Conservation (phyloP, 805 yeast species). For the Jamesozyma lodderae region DNA sequence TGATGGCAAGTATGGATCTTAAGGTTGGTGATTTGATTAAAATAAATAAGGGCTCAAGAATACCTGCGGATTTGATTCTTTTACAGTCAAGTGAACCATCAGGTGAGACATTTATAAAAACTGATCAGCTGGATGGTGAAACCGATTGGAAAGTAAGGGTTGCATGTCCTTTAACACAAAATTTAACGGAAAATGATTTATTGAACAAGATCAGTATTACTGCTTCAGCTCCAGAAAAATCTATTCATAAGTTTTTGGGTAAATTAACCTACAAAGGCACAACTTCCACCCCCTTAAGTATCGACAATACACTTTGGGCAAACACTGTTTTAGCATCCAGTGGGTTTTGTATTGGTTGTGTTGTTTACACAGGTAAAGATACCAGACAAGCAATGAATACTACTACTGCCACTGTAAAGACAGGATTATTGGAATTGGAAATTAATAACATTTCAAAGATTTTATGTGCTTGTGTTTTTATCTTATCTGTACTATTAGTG, state of each 20-base stretch:
- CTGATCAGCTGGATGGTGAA: conserved; percentile 98
- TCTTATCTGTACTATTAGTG: conserved; percentile 68
- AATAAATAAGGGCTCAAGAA: conserved; percentile 69
- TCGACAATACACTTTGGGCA: conserved; percentile 96
- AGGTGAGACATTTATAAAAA: conserved; percentile 89
- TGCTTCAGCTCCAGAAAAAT: conserved; percentile 75
- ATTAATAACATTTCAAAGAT: conserved; percentile 83
- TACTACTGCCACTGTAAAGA: conserved; percentile 74
- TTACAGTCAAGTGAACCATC: conserved; percentile 70
- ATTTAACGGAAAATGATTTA: conserved; percentile 41
- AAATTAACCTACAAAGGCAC: conserved; percentile 52
- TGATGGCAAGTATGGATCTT: conserved; percentile 50
- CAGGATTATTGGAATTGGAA: conserved; percentile 83
- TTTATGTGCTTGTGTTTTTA: conserved; percentile 76
- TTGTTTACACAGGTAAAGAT: conserved; percentile 83
- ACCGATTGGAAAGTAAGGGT: conserved; percentile 95
- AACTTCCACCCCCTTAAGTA: conserved; percentile 51
- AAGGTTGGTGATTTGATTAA: conserved; percentile 80
- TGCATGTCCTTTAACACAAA: conserved; percentile 68
- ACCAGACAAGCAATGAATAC: conserved; percentile 95
- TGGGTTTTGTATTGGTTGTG: conserved; percentile 81
- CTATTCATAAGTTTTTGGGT: conserved; percentile 77
- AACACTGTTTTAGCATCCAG: conserved; percentile 87
- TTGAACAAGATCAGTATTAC: conserved; percentile 44
- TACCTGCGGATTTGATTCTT: conserved; percentile 89